A percentile compares a stretch with the other conserved stretches of the same genome.
phyloP scores from a whole-genome alignment of 2,329 filamentous ascomycete genomes.

The Phymatotrichopsis omnivora region DNA sequence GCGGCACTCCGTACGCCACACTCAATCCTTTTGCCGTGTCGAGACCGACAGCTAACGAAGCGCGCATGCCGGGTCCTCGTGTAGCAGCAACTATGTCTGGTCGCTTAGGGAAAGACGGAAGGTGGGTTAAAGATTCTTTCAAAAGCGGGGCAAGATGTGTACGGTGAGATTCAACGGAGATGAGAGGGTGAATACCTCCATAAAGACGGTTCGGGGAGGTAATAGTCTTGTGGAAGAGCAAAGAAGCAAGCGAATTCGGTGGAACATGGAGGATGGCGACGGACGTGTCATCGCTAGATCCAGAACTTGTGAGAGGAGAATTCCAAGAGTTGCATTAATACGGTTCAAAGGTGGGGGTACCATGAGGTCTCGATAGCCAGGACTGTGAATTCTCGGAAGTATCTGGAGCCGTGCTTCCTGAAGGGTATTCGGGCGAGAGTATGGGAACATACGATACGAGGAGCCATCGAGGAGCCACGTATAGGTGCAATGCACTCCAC shows the following conservation, averaged over 20 bases:
- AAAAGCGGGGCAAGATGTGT: conserved; percentile 59
- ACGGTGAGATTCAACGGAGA: conserved; percentile 67
- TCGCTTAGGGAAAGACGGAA: conserved; percentile 42
- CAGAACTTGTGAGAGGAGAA: conserved; percentile 1
- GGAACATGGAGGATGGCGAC: conserved; percentile 61
- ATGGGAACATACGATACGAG: background rate
- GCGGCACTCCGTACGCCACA: conserved; percentile 68
- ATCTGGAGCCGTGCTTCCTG: background rate
- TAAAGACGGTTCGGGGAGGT: conserved; percentile 69
- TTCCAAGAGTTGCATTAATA: background rate
- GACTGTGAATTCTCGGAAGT: conserved; percentile 18
- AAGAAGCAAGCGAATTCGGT: conserved; percentile 36
- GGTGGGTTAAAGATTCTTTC: conserved; percentile 47
- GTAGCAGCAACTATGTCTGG: conserved; percentile 86
- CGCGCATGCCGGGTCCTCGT: conserved; percentile 77
- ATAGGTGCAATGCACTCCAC: background rate
- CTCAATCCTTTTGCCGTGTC: conserved; percentile 80
- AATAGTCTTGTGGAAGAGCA: conserved; percentile 71
- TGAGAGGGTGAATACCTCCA: conserved; percentile 68
- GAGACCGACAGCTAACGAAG: conserved; percentile 66
- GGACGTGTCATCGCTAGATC: conserved; percentile 73
- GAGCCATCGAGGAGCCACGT: background rate
- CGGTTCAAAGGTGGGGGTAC: conserved; percentile 20
- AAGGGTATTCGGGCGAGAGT: background rate
- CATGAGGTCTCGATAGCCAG: conserved; percentile 73